Evolutionary conservation across 306 rosid genomes (phyloP).

Genomic region (Casuarina equisetifolia): DNA sequence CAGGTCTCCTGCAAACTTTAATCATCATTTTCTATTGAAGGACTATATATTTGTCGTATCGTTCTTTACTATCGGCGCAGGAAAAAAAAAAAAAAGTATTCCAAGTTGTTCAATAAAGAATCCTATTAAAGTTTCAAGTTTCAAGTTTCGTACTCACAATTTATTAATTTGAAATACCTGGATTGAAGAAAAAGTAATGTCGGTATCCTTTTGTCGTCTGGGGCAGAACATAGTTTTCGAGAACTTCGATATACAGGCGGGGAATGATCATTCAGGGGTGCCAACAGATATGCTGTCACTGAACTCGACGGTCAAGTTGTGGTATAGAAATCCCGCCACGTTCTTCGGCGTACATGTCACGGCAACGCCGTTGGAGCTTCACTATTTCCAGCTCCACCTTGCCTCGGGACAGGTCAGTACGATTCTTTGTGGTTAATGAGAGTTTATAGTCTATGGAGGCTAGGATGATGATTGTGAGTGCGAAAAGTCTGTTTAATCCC

Average conservation of each 20-base stretch:
- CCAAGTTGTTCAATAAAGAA: too few relatives aligned
- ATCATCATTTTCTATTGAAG: too few relatives aligned
- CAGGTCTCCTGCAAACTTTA: neutral
- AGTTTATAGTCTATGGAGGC: too few relatives aligned
- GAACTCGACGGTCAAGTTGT: constrained; percentile 81
- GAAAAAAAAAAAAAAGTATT: too few relatives aligned
- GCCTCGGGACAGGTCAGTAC: constrained; percentile 76
- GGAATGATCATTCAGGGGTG: constrained; percentile 70
- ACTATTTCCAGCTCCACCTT: constrained; percentile 58
- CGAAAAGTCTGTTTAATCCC: neutral
- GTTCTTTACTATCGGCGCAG: too few relatives aligned
- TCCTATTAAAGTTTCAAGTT: too few relatives aligned
- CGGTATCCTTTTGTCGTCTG: too few relatives aligned
- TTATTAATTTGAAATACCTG: too few relatives aligned
- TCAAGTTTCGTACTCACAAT: too few relatives aligned
- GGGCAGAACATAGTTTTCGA: constrained; percentile 63
- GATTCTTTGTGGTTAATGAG: too few relatives aligned
- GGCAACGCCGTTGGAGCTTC: constrained; percentile 64
- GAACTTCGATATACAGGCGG: constrained; percentile 76
- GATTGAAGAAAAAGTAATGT: too few relatives aligned
- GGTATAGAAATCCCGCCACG: constrained; percentile 68
- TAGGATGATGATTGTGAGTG: neutral
- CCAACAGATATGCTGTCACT: constrained; percentile 78
- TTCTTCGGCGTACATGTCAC: constrained; percentile 92
- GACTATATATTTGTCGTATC: too few relatives aligned